Percentiles rank a stretch among this genome's conserved stretches.
Evolutionary conservation across 805 yeast genomes (phyloP).

Genomic region (Kuraishia piskuri): DNA sequence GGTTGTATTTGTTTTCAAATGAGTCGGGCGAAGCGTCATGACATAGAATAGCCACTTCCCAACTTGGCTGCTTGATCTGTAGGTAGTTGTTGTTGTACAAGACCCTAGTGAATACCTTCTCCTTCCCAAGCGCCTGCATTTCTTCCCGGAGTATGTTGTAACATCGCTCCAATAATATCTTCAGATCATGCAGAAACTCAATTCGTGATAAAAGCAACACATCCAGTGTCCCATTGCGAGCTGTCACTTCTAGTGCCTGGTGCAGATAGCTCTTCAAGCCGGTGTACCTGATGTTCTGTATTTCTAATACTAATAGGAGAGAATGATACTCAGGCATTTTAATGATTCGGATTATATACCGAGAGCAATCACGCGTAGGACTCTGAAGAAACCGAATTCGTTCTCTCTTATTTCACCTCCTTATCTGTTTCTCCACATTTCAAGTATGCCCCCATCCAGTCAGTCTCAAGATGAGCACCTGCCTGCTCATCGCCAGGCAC

Average conservation of each 20-base stretch:
- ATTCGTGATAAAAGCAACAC: background rate
- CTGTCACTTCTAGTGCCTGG: background rate
- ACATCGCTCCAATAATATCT: background rate
- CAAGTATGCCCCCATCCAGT: background rate
- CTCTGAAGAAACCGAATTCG: too few species aligned
- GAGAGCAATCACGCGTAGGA: too few species aligned
- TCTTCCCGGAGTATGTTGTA: background rate
- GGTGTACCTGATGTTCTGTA: background rate
- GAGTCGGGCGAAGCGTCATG: background rate
- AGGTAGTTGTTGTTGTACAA: conserved; percentile 7
- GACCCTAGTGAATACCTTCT: conserved; percentile 9
- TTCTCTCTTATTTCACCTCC: background rate
- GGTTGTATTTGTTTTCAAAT: background rate
- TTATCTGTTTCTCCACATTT: background rate
- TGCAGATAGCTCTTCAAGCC: background rate
- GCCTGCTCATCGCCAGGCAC: background rate
- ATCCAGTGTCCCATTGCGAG: background rate
- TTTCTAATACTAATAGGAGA: background rate
- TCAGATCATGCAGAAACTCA: background rate
- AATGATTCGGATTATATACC: background rate
- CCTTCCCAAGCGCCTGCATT: background rate
- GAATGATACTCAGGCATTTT: background rate
- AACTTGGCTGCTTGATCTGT: conserved; percentile 2
- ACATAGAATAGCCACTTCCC: background rate
- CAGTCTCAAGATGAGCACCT: background rate